Evolutionary conservation across 768 basidiomycete species (phyloP), one percentile per base, ranked within the genome.

Genomic region (Tylopilus rubrobrunneus): DNA sequence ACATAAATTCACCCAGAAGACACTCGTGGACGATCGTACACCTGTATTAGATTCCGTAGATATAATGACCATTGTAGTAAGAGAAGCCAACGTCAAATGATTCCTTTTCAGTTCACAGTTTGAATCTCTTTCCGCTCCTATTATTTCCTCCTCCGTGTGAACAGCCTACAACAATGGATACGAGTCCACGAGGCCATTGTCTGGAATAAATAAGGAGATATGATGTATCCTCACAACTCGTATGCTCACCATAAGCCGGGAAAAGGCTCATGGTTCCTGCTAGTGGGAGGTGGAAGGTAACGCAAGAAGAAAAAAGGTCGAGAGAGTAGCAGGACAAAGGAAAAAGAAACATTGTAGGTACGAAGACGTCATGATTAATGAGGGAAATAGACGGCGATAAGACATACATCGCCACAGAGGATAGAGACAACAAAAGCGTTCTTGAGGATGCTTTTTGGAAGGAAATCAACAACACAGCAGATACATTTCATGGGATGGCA

Each of bases 401-500:
- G 51, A 47, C 39, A 40, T 27, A 56, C 42, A 48, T 54, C 50
- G 56, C 49, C 49, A 50, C 41, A 54, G 50, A 12, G 23, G 28
- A 39, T 28, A 39, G 23, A 48, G 48, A 57, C 52, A 49, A 53
- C 33, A 28, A 34, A 37, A 49, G 31, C 31, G 44, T 65, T 28
- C 56, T 51, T 36, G 41, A 9, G 19, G 25, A n/a, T 11, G 21
- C 40, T 28, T 45, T 54, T 54, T n/a, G 37, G 19, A 42, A 44
- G 45, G 45, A 44, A 39, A 58, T 56, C 37, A 41, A 54, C 48
- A 41, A 45, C 56, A 56, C 25, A 63, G 50, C 53, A 53, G 44
- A 47, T 52, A 48, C 60, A 62, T 25, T 37, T 55, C 19, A 55
- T 31, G 49, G 23, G 21, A 55, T 45, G 29, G 42, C 15, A 25